Conservation (phyloP, 2,329 filamentous ascomycete genomes). For the Microdochium trichocladiopsis region DNA sequence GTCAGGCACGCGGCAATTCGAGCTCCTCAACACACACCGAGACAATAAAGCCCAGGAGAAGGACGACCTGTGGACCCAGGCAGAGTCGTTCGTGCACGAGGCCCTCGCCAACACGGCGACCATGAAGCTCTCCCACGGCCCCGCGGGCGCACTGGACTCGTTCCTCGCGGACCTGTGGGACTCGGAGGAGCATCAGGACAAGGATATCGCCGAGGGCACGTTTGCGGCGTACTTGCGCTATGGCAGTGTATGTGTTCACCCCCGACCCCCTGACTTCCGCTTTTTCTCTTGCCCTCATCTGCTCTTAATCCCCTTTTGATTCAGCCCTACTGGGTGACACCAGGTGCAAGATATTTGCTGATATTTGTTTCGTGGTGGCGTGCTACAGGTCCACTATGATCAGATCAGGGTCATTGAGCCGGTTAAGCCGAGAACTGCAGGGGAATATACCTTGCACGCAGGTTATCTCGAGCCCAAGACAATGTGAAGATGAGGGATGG, state of each 20-base stretch:
- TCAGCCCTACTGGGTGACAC: too few relatives aligned
- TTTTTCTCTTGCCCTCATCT: too few relatives aligned
- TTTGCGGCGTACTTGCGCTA: conserved; percentile 21
- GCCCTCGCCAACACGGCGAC: conserved; percentile 21
- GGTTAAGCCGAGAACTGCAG: too few relatives aligned
- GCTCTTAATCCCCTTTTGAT: too few relatives aligned
- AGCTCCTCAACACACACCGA: conserved; percentile 18
- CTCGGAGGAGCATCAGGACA: conserved; percentile 17
- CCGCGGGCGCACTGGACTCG: conserved; percentile 14
- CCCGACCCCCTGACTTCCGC: too few relatives aligned
- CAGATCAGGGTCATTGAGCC: too few relatives aligned
- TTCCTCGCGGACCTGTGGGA: conserved; percentile 24
- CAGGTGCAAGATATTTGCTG: too few relatives aligned
- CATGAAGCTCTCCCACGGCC: conserved; percentile 25
- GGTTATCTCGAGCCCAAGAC: too few relatives aligned
- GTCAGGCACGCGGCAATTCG: conserved; percentile 21
- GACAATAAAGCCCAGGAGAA: conserved; percentile 12
- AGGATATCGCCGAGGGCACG: conserved; percentile 19
- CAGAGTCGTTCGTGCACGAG: conserved; percentile 18
- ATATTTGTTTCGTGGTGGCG: too few relatives aligned
- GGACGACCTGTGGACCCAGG: conserved; percentile 18
- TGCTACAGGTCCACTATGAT: too few relatives aligned
- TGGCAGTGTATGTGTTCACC: conserved; percentile 12
- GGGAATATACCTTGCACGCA: too few relatives aligned
- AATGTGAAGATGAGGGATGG: too few relatives aligned